Evolutionary conservation across 768 basidiomycete species (phyloP).

Genomic region (Pholiota microspora): DNA sequence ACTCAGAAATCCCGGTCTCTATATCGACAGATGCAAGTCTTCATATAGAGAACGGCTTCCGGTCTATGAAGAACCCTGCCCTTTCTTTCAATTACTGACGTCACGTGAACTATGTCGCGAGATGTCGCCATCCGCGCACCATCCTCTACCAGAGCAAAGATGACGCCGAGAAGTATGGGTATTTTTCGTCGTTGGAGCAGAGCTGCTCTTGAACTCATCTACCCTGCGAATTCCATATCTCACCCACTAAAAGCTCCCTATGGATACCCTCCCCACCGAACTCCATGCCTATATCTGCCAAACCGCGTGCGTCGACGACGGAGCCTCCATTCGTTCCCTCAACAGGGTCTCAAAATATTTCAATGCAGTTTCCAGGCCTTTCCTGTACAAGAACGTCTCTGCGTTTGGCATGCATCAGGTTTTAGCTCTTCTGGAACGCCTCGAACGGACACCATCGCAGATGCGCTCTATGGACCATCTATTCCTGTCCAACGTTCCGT

Average conservation of each 20-base stretch:
- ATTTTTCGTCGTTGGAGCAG: background rate
- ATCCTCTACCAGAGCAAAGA: constrained; percentile 9
- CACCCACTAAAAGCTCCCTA: constrained; percentile 4
- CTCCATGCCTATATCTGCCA: constrained; percentile 43
- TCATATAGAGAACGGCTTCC: too few species aligned
- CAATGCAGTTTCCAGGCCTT: constrained; percentile 33
- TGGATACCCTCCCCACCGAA: constrained; percentile 41
- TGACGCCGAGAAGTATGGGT: background rate
- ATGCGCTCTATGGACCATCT: constrained; percentile 40
- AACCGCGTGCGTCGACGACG: constrained; percentile 40
- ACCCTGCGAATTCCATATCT: background rate
- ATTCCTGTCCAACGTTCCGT: constrained; percentile 36
- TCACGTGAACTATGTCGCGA: constrained; percentile 17
- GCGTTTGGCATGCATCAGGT: constrained; percentile 29
- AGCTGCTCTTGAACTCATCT: background rate
- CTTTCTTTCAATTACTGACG: too few species aligned
- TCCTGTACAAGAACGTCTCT: constrained; percentile 38
- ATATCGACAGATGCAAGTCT: too few species aligned
- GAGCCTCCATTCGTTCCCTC: constrained; percentile 33
- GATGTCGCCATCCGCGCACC: constrained; percentile 31
- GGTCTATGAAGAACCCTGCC: too few species aligned
- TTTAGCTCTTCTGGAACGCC: constrained; percentile 23
- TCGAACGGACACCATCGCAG: constrained; percentile 33
- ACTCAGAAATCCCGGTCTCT: too few species aligned
- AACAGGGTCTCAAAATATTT: constrained; percentile 39